phyloP scores from a whole-genome alignment of 2,329 filamentous ascomycete genomes.

The Metarhizium brunneum region DNA sequence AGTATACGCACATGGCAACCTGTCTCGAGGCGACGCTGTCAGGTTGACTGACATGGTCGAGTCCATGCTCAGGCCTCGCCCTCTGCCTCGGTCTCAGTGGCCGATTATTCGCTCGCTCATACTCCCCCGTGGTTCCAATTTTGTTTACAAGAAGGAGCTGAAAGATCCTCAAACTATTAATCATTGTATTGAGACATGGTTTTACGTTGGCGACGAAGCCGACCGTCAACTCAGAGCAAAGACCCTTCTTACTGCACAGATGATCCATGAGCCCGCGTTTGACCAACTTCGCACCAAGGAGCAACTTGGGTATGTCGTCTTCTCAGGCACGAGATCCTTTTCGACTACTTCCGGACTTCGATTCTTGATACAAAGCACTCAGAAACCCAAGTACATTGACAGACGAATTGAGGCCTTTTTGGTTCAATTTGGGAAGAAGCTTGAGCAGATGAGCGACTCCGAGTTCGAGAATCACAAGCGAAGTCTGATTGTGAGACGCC shows the following conservation, averaged over 20 bases:
- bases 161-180: slow-evolving; percentile 86
- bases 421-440: slow-evolving; percentile 49
- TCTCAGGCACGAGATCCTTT: slow-evolving; percentile 64
- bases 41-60: slow-evolving; percentile 78
- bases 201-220: slow-evolving; percentile 59
- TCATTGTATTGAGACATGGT: slow-evolving; percentile 71
- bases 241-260: slow-evolving; percentile 74
- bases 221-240: slow-evolving; percentile 66
- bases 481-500: slow-evolving; percentile 74
- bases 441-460: slow-evolving; percentile 67
- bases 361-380: slow-evolving; percentile 90
- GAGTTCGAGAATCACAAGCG: slow-evolving; percentile 90
- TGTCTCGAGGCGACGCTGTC: slow-evolving; percentile 88
- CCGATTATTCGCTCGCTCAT: slow-evolving; percentile 67
- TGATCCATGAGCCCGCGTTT: slow-evolving; percentile 88
- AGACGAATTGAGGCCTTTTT: slow-evolving; percentile 82
- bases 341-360: slow-evolving; percentile 77
- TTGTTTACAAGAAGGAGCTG: slow-evolving; percentile 69
- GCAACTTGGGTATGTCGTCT: slow-evolving; percentile 94
- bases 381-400: slow-evolving; percentile 74
- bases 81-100: slow-evolving; percentile 71
- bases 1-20: slow-evolving; percentile 79
- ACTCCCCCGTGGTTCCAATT: slow-evolving; percentile 73
- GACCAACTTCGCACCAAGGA: slow-evolving; percentile 94
- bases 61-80: slow-evolving; percentile 62